Conservation (phyloP, 176 grass and related monocot genomes). For the Musa itinerans region DNA sequence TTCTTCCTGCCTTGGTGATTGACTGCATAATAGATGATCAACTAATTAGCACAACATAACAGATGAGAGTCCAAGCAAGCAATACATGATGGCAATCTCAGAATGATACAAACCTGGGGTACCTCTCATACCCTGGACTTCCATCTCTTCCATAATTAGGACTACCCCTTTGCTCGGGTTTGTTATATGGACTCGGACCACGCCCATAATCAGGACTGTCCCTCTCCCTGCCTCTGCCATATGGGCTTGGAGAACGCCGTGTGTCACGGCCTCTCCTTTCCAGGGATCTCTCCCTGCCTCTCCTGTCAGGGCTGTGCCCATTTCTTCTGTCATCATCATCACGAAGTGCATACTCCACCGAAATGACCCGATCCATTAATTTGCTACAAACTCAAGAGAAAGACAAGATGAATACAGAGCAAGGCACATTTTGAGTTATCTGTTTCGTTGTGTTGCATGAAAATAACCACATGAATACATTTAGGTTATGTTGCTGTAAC, state of each 20-base stretch:
- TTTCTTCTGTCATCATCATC: constrained; percentile 76
- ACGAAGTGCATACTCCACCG: constrained; percentile 89
- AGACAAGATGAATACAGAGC: background rate
- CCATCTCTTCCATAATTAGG: constrained; percentile 42
- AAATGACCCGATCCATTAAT: constrained; percentile 88
- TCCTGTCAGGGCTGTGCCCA: constrained; percentile 75
- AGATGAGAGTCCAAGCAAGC: background rate
- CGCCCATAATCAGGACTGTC: constrained; percentile 29
- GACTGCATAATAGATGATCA: constrained; percentile 27
- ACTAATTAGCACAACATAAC: background rate
- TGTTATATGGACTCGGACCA: constrained; percentile 39
- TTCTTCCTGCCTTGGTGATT: constrained; percentile 35
- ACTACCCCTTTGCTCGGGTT: constrained; percentile 39
- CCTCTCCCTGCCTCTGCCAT: constrained; percentile 24
- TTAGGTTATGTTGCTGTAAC: background rate
- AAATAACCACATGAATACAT: background rate
- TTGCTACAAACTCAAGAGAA: constrained; percentile 35
- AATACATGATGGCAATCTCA: background rate
- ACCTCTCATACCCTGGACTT: constrained; percentile 55
- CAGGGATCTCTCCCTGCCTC: constrained; percentile 64
- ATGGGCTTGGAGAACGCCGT: constrained; percentile 13
- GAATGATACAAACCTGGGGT: constrained; percentile 17
- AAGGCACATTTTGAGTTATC: too few species aligned
- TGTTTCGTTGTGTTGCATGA: too few species aligned
- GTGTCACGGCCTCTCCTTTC: constrained; percentile 72